Base-by-base conservation (phyloP, 2,329 filamentous ascomycete species). In the Clarireedia monteithiana region DNA sequence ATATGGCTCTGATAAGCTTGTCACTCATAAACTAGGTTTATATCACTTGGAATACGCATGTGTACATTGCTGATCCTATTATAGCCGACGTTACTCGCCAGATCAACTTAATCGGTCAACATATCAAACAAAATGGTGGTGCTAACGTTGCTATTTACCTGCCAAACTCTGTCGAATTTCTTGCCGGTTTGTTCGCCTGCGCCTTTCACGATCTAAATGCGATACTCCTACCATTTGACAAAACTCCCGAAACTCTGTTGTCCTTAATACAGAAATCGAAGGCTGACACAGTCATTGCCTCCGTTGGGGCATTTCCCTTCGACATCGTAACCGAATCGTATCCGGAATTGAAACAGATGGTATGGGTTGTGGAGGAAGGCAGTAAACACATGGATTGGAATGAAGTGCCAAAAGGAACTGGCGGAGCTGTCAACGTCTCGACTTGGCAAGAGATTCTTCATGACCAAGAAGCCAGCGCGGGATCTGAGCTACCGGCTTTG, bases 371-470 rank as follows among this genome's bases (percentile, higher is more conserved):
- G 5, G 92, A 96, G 65, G 82, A 90, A 67, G 90, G 90, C 44
- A 96, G 85, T 74, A 83, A 84, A 64, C 92, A 97, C 69, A 87
- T 99, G 79, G 91, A 96, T 72, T 99, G 92, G 91, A 91, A 89
- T 64, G 89, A 92, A 68, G 82, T 91, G 2, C 91, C 91, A 10
- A 81, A 86, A 66, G 86, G 88, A 51, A 85, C 86, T 56, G 86
- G 86, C 15, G 82, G 86, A 56, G 84, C 79, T 59, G 77, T 95
- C 59, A 88, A 88, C 55, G 88, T 96, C 15, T 82, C 85, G n/a
- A 94, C 92, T 14, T 99, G 92, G 91, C 89, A 95, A 66, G 89
- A 96, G 58, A 80, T 97, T 53, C 75, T 96, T 26, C 82, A 86
- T 61, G 88, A 94, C 59, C 78, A 79, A 61, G 81, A 83, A 17